A percentile compares a stretch with the other conserved stretches of the same genome.
Evolutionary conservation across 768 basidiomycete genomes (phyloP).

Genomic region (Mycena kentingensis): DNA sequence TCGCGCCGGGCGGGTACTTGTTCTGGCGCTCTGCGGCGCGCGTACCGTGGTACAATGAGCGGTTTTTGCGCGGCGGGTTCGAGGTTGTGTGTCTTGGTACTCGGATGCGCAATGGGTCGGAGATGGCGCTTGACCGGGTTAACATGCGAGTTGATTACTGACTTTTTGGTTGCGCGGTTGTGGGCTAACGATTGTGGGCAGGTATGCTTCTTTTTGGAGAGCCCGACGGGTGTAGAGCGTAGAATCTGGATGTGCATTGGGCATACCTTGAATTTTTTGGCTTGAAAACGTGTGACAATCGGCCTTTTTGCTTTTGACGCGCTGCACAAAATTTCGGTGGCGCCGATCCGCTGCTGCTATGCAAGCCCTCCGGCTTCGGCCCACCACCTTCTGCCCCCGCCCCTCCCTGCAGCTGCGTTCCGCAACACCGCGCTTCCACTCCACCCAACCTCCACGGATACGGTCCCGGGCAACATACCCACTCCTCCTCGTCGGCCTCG

Average conservation of each 20-base stretch:
- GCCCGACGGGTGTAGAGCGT: conserved; percentile 27
- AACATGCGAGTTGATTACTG: conserved; percentile 64
- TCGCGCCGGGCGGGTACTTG: conserved; percentile 60
- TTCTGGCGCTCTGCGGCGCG: conserved; percentile 68
- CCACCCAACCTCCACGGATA: no score
- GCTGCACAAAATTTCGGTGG: no score
- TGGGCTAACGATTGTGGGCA: conserved; percentile 12
- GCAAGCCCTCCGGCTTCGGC: no score
- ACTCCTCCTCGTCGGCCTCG: conserved; percentile 37
- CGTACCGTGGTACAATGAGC: conserved; percentile 64
- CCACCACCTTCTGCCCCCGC: no score
- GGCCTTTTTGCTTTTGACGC: no score
- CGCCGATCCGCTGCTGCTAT: no score
- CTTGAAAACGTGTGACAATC: no score
- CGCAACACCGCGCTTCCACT: no score
- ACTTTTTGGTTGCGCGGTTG: not conserved
- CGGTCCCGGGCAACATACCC: no score
- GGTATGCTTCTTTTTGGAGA: conserved; percentile 42
- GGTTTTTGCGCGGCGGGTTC: conserved; percentile 58
- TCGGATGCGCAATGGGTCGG: not conserved
- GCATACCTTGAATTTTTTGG: no score
- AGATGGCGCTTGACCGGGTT: conserved; percentile 52
- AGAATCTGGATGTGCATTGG: no score
- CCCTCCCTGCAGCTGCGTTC: no score
- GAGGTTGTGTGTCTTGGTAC: conserved; percentile 37